These are phyloP conservation scores for Naganishia liquefaciens DNA, from an alignment of 1,284 basidiomycete species.

Conservation along the genomic window DNA sequence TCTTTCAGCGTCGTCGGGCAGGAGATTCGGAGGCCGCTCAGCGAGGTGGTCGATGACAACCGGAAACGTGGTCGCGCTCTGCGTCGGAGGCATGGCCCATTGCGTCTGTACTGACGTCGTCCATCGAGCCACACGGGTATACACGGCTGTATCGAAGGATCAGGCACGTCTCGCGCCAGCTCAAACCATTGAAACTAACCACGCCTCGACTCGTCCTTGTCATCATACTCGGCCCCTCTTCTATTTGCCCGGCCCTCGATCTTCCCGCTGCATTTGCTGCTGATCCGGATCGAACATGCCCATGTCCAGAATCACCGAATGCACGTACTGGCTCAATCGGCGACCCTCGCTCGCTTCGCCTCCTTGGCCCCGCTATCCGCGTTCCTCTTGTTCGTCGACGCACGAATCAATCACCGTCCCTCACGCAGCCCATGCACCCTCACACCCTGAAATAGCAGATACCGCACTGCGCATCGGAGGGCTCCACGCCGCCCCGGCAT, in stretches of 20 bases:
- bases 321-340: conserved; percentile 46
- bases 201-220: conserved; percentile 2
- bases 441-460: conserved; percentile 45
- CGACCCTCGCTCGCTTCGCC: background rate
- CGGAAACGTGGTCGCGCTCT: background rate
- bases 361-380: background rate
- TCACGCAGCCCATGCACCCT: conserved; percentile 39
- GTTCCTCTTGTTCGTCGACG: background rate
- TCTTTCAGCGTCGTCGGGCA: too few species aligned
- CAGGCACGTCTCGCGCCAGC: background rate
- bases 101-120: conserved; percentile 4
- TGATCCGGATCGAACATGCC: conserved; percentile 46
- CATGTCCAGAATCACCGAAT: conserved; percentile 49
- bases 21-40: too few species aligned
- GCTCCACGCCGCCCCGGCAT: too few species aligned
- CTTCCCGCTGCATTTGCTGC: conserved; percentile 15
- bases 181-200: background rate
- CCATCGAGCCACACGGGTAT: conserved; percentile 12
- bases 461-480: conserved; percentile 41
- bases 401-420: conserved; percentile 38
- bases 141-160: conserved; percentile 3
- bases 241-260: background rate
- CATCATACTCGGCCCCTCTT: background rate
- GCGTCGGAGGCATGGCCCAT: background rate
- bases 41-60: too few species aligned